Conservation (phyloP, 2,329 filamentous ascomycete genomes). For the Aschersonia sp. region DNA sequence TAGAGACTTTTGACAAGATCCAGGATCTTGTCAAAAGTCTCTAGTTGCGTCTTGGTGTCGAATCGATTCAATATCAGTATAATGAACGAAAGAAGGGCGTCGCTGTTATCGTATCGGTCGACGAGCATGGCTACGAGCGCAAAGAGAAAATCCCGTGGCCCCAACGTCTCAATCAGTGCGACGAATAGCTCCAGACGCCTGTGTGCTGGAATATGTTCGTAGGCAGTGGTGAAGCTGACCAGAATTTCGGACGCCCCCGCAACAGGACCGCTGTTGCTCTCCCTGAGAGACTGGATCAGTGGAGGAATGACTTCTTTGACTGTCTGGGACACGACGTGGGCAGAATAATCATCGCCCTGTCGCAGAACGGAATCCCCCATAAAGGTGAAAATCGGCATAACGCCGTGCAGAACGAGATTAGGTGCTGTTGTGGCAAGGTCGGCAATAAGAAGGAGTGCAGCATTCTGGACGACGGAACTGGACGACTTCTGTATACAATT, state of each 20-base stretch:
- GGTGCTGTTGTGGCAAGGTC: constrained; percentile 76
- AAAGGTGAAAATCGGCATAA: constrained; percentile 99
- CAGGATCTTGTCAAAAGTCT: constrained; percentile 64
- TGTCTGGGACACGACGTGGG: constrained; percentile 88
- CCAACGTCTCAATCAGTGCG: constrained; percentile 72
- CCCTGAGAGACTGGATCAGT: constrained; percentile 70
- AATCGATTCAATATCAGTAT: constrained; percentile 61
- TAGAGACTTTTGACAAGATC: too few relatives aligned
- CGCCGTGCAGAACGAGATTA: constrained; percentile 83
- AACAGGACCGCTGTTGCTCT: constrained; percentile 63
- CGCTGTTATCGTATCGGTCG: constrained; percentile 73
- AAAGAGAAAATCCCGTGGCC: constrained; percentile 74
- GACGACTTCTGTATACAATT: constrained; percentile 86
- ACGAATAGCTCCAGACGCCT: constrained; percentile 70
- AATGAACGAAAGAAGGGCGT: constrained; percentile 60
- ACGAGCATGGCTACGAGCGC: constrained; percentile 78
- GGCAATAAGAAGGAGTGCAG: constrained; percentile 75
- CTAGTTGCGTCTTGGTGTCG: constrained; percentile 58
- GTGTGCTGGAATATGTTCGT: constrained; percentile 87
- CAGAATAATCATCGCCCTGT: constrained; percentile 93
- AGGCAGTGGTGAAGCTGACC: constrained; percentile 91
- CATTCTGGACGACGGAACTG: constrained; percentile 87
- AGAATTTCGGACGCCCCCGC: constrained; percentile 77
- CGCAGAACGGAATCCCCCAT: constrained; percentile 85
- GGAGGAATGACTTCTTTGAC: constrained; percentile 90